A percentile compares a stretch with the other conserved stretches of the same genome.
Conservation (phyloP, 2,329 filamentous ascomycete genomes). For the Aureobasidium uvarum region DNA sequence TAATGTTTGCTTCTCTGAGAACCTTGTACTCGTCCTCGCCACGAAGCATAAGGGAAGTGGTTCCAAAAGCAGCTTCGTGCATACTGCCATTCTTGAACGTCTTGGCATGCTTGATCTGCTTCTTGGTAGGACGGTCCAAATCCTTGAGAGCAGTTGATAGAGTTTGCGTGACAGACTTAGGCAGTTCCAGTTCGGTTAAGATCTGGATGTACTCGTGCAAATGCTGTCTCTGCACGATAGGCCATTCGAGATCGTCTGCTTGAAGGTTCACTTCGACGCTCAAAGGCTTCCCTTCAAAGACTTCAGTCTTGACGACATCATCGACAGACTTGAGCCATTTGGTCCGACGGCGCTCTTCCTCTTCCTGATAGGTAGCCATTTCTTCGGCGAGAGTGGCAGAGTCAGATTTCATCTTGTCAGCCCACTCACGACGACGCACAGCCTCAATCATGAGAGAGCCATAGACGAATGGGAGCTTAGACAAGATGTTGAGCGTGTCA, state of each 20-base stretch:
- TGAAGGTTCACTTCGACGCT: conserved; percentile 83
- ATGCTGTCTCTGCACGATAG: conserved; percentile 70
- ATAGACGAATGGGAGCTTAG: conserved; percentile 84
- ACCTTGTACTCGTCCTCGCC: conserved; percentile 77
- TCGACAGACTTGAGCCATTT: conserved; percentile 89
- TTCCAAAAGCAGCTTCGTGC: conserved; percentile 84
- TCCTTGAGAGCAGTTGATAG: conserved; percentile 75
- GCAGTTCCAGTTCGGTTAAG: conserved; percentile 63
- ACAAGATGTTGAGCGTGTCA: conserved; percentile 74
- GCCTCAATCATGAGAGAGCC: conserved; percentile 85
- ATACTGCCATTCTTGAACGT: conserved; percentile 97
- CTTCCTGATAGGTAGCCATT: conserved; percentile 86
- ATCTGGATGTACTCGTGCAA: conserved; percentile 69
- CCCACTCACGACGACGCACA: conserved; percentile 83
- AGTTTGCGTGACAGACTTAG: conserved; percentile 66
- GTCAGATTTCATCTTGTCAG: conserved; percentile 83
- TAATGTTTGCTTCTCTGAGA: conserved; percentile 53
- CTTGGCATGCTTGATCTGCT: conserved; percentile 81
- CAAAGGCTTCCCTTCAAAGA: conserved; percentile 65
- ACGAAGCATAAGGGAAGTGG: conserved; percentile 77
- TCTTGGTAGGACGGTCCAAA: conserved; percentile 75
- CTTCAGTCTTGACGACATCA: conserved; percentile 66
- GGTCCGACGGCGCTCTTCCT: conserved; percentile 82
- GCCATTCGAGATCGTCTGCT: conserved; percentile 79
- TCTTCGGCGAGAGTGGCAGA: conserved; percentile 87